Evolutionary conservation across 2,329 filamentous ascomycete species (phyloP), one percentile per base, ranked within the genome.

Genomic region (Leptosphaerulina australis): DNA sequence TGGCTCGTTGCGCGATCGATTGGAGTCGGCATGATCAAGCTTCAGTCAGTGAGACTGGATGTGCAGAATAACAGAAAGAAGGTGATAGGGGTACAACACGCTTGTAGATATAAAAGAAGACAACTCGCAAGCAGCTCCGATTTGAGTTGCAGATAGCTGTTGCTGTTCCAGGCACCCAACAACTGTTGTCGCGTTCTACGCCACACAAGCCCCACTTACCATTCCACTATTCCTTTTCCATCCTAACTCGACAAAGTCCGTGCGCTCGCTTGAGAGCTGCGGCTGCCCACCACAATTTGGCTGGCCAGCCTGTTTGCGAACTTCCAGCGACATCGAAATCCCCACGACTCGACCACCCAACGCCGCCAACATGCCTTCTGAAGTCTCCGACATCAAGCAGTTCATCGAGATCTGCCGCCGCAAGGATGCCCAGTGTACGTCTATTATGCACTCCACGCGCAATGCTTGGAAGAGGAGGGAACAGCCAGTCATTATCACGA

Each of bases 371-470:
- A 99, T 99, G 94, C 93, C 94, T 87, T 85, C 86, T 76, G 91
- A 97, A 90, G 88, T 97, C 79, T 90, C 87, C 77, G 94, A 97
- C 79, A 97, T 97, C 86, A 97, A 99, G 77, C 78, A 96, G 86
- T 99, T 99, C 90, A 96, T 99, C 80, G 94, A 97, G 88, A 96
- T 99, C 86, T 96, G 90, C 88, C 89, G 93, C 81, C 90, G 94
- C 79, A 96, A 96, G 85, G 95, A 99, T 87, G 94, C 94, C 78
- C 95, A 90, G 77, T 96, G 94, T 99, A 90, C 75, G 91, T 92
- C 43, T 49, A 44, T 56, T 41, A 45, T 38, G n/a, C 38, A 38
- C 22, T 5, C 20, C 17, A 21, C 9, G 26, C 17, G 24, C 22
- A 24, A 31, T 44, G 40, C 28, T 9, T 11, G 28, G 5, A 41